Base-by-base conservation (phyloP, 305 asterid genomes). In the Fraxinus angustifolia region DNA sequence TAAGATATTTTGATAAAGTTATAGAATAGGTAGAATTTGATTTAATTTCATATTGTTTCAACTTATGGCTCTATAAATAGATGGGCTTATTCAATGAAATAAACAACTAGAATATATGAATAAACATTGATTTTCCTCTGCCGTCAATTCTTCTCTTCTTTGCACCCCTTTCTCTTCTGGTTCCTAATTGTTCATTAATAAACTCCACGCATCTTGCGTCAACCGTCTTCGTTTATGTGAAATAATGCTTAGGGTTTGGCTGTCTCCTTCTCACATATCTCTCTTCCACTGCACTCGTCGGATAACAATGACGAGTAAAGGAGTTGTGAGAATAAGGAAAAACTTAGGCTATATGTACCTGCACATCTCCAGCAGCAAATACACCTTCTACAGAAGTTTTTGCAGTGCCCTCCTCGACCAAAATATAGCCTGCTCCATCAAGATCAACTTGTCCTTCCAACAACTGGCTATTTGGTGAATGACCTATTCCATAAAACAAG, bases 321-420 rank as follows among this genome's bases (percentile, higher is more conserved):
- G 76, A 71, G 76, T 4, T n/a, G 23, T n/a, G 6, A 62, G 73
- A 26, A 65, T 72, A 58, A 86, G 31, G 83, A 67, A 16, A 30
- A 42, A 81, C 56, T n/a, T 62, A 21, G 67, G 76, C 45, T 75
- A 81, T 3, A 80, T 35, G 83, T 93, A 96, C 99, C 98, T 96
- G 99, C 28, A 96, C 98, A 87, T 96, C 99, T 60, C 99, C 99
- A 79, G 98, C 99, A 14, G 99, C 99, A 86, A 94, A 96, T 71
- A 96, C 93, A 86, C 99, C 99, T 71, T 93, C 98, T 21, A 92
- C 97, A n/a, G 98, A 94, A 38, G 99, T 96, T 58, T 82, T 92
- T 35, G 98, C 92, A 58, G 94, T 89, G 65, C 98, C 97, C 71
- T 91, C 93, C 88, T 96, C 87, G 36, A 94, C 95, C 90, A 93